phyloP scores from a whole-genome alignment of 352 stramenopile genomes.

The Globisporangium paddicum region DNA sequence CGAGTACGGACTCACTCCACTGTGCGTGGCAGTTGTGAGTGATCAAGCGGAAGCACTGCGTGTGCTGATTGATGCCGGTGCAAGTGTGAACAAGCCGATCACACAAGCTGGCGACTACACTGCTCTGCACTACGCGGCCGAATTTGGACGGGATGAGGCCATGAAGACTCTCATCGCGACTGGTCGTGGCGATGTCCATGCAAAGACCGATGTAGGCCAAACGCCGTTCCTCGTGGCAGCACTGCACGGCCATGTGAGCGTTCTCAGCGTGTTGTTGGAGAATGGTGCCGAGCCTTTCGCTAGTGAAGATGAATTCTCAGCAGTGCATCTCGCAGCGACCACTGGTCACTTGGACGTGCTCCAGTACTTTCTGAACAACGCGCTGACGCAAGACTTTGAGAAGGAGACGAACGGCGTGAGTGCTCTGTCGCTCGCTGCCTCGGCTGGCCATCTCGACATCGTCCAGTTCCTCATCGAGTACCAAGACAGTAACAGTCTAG shows the following conservation, averaged over 20 bases:
- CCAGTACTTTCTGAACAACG: neutral
- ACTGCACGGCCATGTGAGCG: constrained; percentile 20
- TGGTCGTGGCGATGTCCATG: neutral
- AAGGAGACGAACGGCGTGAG: constrained; percentile 1
- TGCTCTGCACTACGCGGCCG: constrained; percentile 11
- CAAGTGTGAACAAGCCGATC: neutral
- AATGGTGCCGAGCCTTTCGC: neutral
- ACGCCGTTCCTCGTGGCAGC: constrained; percentile 16
- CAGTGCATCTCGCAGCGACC: constrained; percentile 1
- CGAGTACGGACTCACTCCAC: constrained; percentile 4
- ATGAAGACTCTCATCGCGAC: neutral
- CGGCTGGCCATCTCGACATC: neutral
- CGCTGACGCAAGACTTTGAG: constrained; percentile 1
- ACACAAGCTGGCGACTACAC: neutral
- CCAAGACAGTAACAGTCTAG: neutral
- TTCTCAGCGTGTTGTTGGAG: constrained; percentile 17
- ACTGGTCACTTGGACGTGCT: neutral
- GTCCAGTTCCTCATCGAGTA: constrained; percentile 4
- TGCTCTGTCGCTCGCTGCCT: constrained; percentile 4
- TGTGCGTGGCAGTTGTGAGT: constrained; percentile 3
- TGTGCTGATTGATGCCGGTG: constrained; percentile 1
- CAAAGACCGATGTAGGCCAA: neutral
- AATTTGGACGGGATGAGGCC: constrained; percentile 4
- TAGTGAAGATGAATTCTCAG: neutral
- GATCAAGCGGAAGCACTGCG: neutral